Conservation (phyloP, 768 basidiomycete genomes). For the Roridomyces roridus region DNA sequence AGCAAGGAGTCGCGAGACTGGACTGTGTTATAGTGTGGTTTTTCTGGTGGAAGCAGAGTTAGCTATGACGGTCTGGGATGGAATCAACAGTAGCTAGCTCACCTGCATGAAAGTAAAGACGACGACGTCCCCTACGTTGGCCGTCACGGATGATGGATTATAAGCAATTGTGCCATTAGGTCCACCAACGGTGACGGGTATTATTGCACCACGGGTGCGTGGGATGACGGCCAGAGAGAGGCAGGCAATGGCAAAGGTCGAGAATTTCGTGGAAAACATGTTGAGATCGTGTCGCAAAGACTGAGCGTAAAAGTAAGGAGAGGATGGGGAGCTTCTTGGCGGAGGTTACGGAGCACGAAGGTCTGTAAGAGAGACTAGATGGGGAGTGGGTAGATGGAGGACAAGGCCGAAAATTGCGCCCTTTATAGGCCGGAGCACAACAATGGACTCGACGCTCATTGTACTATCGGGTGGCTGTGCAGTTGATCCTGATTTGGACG, state of each 20-base stretch:
- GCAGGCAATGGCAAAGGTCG: constrained; percentile 24
- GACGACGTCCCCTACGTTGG: constrained; percentile 10
- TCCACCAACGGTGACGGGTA: constrained; percentile 57
- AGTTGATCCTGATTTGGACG: no score
- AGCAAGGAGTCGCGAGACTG: constrained; percentile 55
- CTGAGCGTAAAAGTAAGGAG: no score
- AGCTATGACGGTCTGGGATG: constrained; percentile 16
- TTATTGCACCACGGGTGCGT: constrained; percentile 39
- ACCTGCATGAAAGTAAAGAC: constrained; percentile 20
- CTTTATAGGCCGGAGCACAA: no score
- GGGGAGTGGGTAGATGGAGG: no score
- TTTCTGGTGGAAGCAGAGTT: constrained; percentile 60
- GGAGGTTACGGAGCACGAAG: no score
- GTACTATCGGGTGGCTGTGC: no score
- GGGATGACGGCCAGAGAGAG: constrained; percentile 39
- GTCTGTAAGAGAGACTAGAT: no score
- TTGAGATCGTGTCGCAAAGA: neutral
- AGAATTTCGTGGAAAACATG: constrained; percentile 30
- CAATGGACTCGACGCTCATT: no score
- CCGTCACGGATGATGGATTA: constrained; percentile 36
- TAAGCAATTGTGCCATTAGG: constrained; percentile 42
- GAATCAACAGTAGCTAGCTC: no score
- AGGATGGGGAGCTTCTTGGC: no score
- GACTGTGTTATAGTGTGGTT: constrained; percentile 69
- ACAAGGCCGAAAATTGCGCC: no score